Evolutionary conservation across 768 basidiomycete genomes (phyloP), one percentile per base, ranked within the genome.

Genomic region (Tylopilus rubrobrunneus): DNA sequence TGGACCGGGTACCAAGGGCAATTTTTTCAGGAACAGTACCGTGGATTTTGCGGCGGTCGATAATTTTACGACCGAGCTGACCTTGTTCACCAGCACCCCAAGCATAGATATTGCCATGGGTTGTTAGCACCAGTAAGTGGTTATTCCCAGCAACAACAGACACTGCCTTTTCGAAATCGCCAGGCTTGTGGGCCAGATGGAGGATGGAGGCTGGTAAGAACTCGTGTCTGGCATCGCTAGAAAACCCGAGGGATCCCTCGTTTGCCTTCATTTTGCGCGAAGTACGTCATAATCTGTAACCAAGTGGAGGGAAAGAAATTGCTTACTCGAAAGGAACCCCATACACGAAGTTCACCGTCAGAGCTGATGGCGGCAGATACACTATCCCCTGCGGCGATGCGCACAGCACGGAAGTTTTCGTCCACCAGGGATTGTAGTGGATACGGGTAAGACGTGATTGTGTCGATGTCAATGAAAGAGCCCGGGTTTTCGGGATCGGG

Each of bases 81-180:
- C 86, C 83, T 64, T 94, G 87, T 67, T 96, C 90, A 45, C 92
- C 91, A 39, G 89, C 88, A 10, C 96, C 96, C 83, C 91, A 91
- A 5, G 90, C 84, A 63, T 88, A 92, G 50, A 98, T 82, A 61
- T 84, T 82, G 9, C 96, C 96, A 51, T 88, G 86, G 0, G 87
- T 88, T 5, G 93, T 96, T 36, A 98, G 77, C 11, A 93, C 89
- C 51, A 98, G 73, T 25, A 97, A 78, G 67, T 98, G 96, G 63
- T 98, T 94, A 67, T 82, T 81, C 21, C 96, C 96, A 29, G 87
- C 84, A 4, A 82, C 88, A 50, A 94, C 80, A 15, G 86, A 76
- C 10, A 84, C 81, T 33, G 89, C 86, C 59, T 85, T 87, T 65
- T 90, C 88, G 36, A 69, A 67, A 59, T 86, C 82, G 19, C 84